phyloP scores from a whole-genome alignment of 139 green algal genomes.

The Volvox reticuliferus region DNA sequence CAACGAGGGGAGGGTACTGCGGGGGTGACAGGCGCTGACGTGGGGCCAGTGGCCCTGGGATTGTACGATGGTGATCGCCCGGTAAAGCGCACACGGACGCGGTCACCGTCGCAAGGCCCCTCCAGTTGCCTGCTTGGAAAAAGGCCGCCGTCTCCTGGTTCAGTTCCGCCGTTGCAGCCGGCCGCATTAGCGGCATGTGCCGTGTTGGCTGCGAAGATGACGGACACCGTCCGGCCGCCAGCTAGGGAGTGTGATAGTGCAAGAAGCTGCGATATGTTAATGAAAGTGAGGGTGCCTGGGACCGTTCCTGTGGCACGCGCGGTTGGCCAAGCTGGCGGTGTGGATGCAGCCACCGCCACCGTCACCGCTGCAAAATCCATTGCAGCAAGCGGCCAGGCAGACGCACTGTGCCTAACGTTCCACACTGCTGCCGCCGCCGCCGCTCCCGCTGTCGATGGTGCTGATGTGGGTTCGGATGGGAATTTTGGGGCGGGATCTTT shows the following conservation, averaged over 20 bases:
- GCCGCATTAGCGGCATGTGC: neutral
- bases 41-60: neutral
- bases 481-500: neutral
- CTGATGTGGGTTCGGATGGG: neutral
- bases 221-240: no score
- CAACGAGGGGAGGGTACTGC: neutral
- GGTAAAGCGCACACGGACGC: neutral
- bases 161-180: neutral
- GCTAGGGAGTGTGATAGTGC: no score
- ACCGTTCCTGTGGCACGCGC: no score
- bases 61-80: neutral
- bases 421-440: no score
- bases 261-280: no score
- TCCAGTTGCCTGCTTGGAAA: neutral
- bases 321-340: neutral
- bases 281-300: no score
- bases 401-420: no score
- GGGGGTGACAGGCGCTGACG: neutral
- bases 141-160: neutral
- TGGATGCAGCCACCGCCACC: neutral
- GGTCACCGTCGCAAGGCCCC: no score
- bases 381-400: no score
- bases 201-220: no score
- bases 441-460: neutral
- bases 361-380: neutral